phyloP scores from a whole-genome alignment of 345 rosid species.

The Streptanthus diversifolius region DNA sequence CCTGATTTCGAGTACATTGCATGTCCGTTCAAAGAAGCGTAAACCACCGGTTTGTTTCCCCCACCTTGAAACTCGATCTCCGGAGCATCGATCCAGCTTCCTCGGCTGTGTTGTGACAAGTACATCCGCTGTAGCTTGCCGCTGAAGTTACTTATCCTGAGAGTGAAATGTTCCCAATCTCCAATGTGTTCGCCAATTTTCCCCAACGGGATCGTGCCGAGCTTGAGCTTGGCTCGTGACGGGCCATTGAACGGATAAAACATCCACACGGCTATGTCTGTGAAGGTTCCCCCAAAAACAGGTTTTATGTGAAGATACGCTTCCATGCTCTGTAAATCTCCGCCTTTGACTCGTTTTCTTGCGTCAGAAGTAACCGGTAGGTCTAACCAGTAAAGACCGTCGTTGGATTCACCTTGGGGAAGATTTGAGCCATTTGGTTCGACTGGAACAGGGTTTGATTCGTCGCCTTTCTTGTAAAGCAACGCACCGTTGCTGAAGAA shows the following conservation, averaged over 20 bases:
- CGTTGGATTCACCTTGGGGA: constrained; percentile 75
- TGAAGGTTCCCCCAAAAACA: constrained; percentile 63
- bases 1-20: constrained; percentile 78
- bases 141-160: constrained; percentile 73
- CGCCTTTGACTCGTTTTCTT: constrained; percentile 55
- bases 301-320: constrained; percentile 75
- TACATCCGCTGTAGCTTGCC: constrained; percentile 56
- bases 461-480: constrained; percentile 58
- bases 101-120: constrained; percentile 70
- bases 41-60: constrained; percentile 52
- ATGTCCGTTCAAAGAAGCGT: constrained; percentile 72
- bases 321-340: constrained; percentile 47
- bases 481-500: constrained; percentile 64
- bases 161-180: constrained; percentile 89
- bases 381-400: constrained; percentile 77
- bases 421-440: constrained; percentile 62
- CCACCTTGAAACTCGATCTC: constrained; percentile 57
- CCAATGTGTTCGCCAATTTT: constrained; percentile 79
- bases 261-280: constrained; percentile 70
- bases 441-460: constrained; percentile 50
- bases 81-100: constrained; percentile 59
- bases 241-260: constrained; percentile 89
- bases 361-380: constrained; percentile 49
- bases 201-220: constrained; percentile 49
- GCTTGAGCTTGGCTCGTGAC: constrained; percentile 56